phyloP scores from a whole-genome alignment of 2,329 filamentous ascomycete genomes.

The Botrytis pseudocinerea region DNA sequence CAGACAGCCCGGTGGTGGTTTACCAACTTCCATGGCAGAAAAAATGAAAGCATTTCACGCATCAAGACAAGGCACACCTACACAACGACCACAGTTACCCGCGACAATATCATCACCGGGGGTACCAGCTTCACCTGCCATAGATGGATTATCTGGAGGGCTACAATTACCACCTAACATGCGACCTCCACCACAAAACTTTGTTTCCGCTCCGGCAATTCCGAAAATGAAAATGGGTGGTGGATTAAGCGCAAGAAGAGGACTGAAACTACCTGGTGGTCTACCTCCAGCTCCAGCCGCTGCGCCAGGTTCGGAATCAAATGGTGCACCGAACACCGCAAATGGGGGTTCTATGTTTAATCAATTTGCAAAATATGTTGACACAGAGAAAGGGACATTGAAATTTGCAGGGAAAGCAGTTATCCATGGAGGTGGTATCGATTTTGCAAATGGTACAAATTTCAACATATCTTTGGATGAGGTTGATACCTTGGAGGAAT shows the following conservation, averaged over 20 bases:
- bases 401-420: conserved; percentile 92
- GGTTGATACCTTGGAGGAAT: conserved; percentile 86
- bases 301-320: conserved; percentile 29
- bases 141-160: conserved; percentile 47
- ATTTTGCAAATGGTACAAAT: conserved; percentile 85
- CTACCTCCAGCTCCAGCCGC: conserved; percentile 31
- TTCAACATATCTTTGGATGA: conserved; percentile 96
- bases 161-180: conserved; percentile 47
- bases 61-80: conserved; percentile 56
- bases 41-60: conserved; percentile 71
- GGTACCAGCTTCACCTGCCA: conserved; percentile 27
- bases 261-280: conserved; percentile 58
- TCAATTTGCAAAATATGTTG: conserved; percentile 79
- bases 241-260: conserved; percentile 68
- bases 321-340: conserved; percentile 28
- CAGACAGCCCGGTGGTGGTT: conserved; percentile 49
- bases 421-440: conserved; percentile 84
- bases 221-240: conserved; percentile 47
- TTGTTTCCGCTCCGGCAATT: conserved; percentile 53
- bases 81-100: conserved; percentile 33
- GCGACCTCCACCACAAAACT: conserved; percentile 48
- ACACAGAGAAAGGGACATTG: conserved; percentile 79
- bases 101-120: conserved; percentile 41
- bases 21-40: conserved; percentile 65
- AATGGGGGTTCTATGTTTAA: conserved; percentile 53